Evolutionary conservation across 2,329 filamentous ascomycete species (phyloP).

Genomic region (Thermoascus crustaceus): DNA sequence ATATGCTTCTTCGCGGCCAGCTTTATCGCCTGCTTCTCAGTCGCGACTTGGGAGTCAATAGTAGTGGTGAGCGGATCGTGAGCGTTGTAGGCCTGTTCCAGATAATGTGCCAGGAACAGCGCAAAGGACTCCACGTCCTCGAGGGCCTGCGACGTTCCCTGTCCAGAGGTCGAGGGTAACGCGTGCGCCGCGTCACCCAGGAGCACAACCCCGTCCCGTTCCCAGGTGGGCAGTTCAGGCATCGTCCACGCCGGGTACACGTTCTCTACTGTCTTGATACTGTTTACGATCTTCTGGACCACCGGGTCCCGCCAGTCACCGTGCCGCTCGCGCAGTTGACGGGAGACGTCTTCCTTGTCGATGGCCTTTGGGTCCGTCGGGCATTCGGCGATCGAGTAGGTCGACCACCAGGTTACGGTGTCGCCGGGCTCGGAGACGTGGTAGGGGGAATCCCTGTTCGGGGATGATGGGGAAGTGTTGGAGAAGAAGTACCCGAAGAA

Average conservation of each 20-base stretch:
- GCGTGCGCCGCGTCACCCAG: slow-evolving; percentile 53
- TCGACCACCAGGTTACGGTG: slow-evolving; percentile 40
- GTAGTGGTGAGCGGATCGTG: slow-evolving; percentile 1
- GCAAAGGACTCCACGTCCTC: slow-evolving; percentile 46
- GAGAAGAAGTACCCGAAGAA: slow-evolving; percentile 44
- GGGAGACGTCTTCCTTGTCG: slow-evolving; percentile 22
- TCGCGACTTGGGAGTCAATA: background rate
- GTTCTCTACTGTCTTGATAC: slow-evolving; percentile 31
- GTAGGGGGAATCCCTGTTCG: slow-evolving; percentile 17
- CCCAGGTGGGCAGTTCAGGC: slow-evolving; percentile 42
- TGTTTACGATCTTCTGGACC: slow-evolving; percentile 33
- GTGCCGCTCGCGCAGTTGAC: slow-evolving; percentile 35
- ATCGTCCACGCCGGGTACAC: slow-evolving; percentile 45
- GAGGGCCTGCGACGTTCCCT: slow-evolving; percentile 49
- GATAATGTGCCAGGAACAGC: slow-evolving; percentile 30
- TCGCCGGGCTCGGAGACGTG: slow-evolving; percentile 22
- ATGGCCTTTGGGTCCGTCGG: slow-evolving; percentile 22
- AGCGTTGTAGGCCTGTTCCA: slow-evolving; percentile 10
- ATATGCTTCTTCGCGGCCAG: slow-evolving; percentile 25
- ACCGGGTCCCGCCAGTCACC: slow-evolving; percentile 39
- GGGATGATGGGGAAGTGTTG: slow-evolving; percentile 13
- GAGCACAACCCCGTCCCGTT: slow-evolving; percentile 41
- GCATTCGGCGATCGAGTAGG: slow-evolving; percentile 27
- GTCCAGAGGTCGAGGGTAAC: slow-evolving; percentile 46
- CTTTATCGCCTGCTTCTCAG: slow-evolving; percentile 16